phyloP scores from a whole-genome alignment of 2,329 filamentous ascomycete genomes.

The Helminthosporium solani region DNA sequence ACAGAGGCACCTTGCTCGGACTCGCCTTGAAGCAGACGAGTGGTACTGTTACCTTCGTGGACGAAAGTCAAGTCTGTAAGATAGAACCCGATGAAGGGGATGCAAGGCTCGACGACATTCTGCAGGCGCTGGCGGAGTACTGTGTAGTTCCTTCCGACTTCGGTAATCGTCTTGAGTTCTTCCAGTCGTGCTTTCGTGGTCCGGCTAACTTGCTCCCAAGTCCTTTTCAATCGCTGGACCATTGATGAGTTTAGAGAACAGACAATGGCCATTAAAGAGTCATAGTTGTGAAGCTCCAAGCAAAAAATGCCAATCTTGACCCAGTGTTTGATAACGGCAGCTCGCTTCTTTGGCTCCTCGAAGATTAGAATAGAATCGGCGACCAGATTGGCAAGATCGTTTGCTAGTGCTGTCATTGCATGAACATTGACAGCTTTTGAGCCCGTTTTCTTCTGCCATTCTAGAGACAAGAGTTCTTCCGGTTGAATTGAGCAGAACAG shows the following conservation, averaged over 20 bases:
- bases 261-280: conserved; percentile 94
- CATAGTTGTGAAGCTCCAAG: conserved; percentile 90
- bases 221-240: conserved; percentile 82
- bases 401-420: conserved; percentile 89
- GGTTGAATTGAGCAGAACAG: conserved; percentile 91
- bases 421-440: conserved; percentile 84
- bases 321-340: conserved; percentile 93
- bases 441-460: conserved; percentile 89
- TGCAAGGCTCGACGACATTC: conserved; percentile 83
- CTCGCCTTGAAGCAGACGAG: conserved; percentile 68
- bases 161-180: conserved; percentile 77
- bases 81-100: conserved; percentile 95
- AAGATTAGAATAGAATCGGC: conserved; percentile 87
- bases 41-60: conserved; percentile 87
- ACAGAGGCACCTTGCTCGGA: conserved; percentile 66
- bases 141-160: conserved; percentile 88
- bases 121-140: conserved; percentile 79
- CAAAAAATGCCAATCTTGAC: conserved; percentile 90
- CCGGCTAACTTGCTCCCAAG: conserved; percentile 84
- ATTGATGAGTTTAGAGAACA: conserved; percentile 91
- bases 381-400: conserved; percentile 87
- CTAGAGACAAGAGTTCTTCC: conserved; percentile 84
- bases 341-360: conserved; percentile 90
- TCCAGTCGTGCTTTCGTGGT: conserved; percentile 82
- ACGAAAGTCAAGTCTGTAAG: conserved; percentile 95